Conservation (phyloP, 2,329 filamentous ascomycete species). For the Neonectria sp. region DNA sequence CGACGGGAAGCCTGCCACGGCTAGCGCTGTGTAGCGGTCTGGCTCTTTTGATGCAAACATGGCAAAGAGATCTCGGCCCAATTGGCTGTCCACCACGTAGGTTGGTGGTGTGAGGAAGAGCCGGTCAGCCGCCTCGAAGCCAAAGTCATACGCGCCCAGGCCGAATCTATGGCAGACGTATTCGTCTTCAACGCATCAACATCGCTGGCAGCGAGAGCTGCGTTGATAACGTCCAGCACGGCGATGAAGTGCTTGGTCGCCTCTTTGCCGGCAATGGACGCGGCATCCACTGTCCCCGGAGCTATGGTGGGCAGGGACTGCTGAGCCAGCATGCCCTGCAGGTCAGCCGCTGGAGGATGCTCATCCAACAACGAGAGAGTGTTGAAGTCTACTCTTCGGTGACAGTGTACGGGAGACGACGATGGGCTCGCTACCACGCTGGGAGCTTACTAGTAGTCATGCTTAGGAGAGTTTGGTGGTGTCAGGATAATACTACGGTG, state of each 20-base stretch:
- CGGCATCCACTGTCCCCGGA: background rate
- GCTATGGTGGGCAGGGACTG: conserved; percentile 18
- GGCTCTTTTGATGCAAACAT: conserved; percentile 30
- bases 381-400: background rate
- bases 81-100: conserved; percentile 18
- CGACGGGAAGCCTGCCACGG: conserved; percentile 16
- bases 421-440: background rate
- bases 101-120: conserved; percentile 29
- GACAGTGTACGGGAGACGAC: conserved; percentile 11
- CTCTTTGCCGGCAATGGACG: background rate
- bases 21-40: conserved; percentile 24
- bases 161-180: conserved; percentile 29
- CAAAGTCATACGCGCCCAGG: conserved; percentile 26
- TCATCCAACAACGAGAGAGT: background rate
- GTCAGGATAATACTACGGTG: conserved; percentile 4
- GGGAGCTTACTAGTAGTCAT: conserved; percentile 22
- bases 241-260: background rate
- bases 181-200: background rate
- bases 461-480: background rate
- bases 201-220: conserved; percentile 12
- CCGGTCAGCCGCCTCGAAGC: conserved; percentile 22
- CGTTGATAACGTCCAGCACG: conserved; percentile 10
- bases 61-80: conserved; percentile 19
- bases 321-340: conserved; percentile 24
- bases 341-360: conserved; percentile 16